Evolutionary conservation across 306 rosid genomes (phyloP).

Genomic region (Lablab purpureus): DNA sequence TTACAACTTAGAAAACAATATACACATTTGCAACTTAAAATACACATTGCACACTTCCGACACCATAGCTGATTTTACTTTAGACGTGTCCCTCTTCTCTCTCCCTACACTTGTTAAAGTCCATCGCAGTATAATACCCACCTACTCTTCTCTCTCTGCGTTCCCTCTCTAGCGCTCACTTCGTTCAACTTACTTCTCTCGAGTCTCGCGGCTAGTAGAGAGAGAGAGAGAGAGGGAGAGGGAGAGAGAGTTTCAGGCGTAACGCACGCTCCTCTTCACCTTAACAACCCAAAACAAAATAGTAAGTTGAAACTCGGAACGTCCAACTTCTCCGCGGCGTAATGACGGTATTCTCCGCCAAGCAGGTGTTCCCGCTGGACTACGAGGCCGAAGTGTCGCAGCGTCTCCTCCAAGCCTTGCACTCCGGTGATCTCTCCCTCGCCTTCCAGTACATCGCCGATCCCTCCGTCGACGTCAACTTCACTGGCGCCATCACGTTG

Average conservation of each 20-base stretch:
- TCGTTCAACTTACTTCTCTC: constrained; percentile 71
- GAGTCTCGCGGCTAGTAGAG: background rate
- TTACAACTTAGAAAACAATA: too few species aligned
- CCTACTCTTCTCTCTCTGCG: background rate
- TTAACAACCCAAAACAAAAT: background rate
- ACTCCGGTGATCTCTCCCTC: constrained; percentile 76
- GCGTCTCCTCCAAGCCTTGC: constrained; percentile 83
- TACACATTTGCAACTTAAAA: too few species aligned
- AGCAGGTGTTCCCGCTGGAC: constrained; percentile 88
- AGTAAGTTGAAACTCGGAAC: background rate
- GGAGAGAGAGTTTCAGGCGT: background rate
- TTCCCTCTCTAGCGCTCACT: constrained; percentile 66
- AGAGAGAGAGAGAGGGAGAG: background rate
- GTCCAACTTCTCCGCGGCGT: constrained; percentile 40
- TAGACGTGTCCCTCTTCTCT: too few species aligned
- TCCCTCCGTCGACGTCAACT: constrained; percentile 88
- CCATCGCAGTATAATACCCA: constrained; percentile 47
- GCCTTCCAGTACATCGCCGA: constrained; percentile 67
- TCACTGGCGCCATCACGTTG: constrained; percentile 74
- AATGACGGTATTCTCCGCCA: constrained; percentile 86
- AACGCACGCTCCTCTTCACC: constrained; percentile 22
- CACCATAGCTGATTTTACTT: too few species aligned
- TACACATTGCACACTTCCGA: too few species aligned
- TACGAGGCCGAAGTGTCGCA: constrained; percentile 77
- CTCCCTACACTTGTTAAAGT: background rate